A percentile compares a stretch with the other conserved stretches of the same genome.
phyloP scores from a whole-genome alignment of 192 early-diverging fungal species.

The Mortierella hygrophila region DNA sequence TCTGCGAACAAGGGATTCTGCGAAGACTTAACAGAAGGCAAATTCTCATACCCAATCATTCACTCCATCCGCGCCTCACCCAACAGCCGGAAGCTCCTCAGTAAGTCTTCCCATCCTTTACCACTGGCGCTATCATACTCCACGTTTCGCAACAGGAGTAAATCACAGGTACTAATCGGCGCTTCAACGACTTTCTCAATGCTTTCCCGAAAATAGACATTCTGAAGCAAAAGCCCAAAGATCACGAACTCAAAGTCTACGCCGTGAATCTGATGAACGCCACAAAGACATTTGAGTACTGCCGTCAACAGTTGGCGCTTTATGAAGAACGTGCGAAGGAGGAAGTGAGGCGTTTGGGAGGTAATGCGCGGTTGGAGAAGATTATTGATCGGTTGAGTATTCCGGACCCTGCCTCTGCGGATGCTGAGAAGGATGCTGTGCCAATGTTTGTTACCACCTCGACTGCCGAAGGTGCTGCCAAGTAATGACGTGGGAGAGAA shows the following conservation, averaged over 20 bases:
- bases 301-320: slow-evolving; percentile 67
- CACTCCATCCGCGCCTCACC: slow-evolving; percentile 82
- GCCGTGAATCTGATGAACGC: slow-evolving; percentile 86
- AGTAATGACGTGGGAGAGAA: not conserved
- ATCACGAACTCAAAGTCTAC: slow-evolving; percentile 87
- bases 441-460: slow-evolving; percentile 11
- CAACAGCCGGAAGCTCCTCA: slow-evolving; percentile 77
- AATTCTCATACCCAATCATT: slow-evolving; percentile 96
- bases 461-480: not conserved
- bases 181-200: not conserved
- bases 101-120: slow-evolving; percentile 52
- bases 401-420: slow-evolving; percentile 2
- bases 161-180: not conserved
- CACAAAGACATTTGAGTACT: slow-evolving; percentile 87
- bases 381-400: slow-evolving; percentile 70
- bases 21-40: slow-evolving; percentile 99
- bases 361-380: slow-evolving; percentile 78
- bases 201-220: slow-evolving; percentile 69
- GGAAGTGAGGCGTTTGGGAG: slow-evolving; percentile 81
- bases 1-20: slow-evolving; percentile 97
- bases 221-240: slow-evolving; percentile 86
- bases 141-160: not conserved
- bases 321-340: slow-evolving; percentile 74
- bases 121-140: too few relatives aligned
- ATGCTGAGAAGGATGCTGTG: slow-evolving; percentile 22